Conservation (phyloP, 2,329 filamentous ascomycete species). For the Apiospora phragmitis region DNA sequence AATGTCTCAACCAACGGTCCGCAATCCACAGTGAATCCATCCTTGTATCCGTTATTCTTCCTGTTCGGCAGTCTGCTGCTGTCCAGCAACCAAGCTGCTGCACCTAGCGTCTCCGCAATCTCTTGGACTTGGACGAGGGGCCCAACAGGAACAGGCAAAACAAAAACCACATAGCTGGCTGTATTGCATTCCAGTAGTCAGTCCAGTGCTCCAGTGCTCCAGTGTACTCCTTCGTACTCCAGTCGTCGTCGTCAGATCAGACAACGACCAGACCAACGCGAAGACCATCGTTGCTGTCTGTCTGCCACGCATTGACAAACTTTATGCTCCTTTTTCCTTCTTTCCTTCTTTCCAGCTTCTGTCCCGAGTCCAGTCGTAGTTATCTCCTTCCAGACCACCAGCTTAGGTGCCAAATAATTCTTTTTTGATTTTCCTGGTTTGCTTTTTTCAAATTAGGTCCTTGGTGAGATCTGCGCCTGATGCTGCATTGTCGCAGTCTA, state of each 20-base stretch:
- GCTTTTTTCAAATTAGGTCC: neutral
- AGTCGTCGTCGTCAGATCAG: neutral
- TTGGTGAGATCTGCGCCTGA: neutral
- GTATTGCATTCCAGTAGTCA: too few relatives aligned
- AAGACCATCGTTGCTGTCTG: conserved; percentile 1
- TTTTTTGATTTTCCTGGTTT: neutral
- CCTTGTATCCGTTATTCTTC: conserved; percentile 3
- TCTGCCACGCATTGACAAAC: neutral
- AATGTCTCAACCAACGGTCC: neutral
- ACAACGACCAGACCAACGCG: neutral
- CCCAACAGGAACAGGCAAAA: neutral
- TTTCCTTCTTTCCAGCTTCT: neutral
- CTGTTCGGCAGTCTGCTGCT: neutral
- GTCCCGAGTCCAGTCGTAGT: neutral
- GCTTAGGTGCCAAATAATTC: neutral
- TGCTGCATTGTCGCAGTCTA: neutral
- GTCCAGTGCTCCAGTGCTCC: too few relatives aligned
- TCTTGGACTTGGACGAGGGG: conserved; percentile 1
- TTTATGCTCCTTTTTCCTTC: neutral
- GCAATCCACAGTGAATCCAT: conserved; percentile 3
- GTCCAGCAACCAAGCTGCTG: too few relatives aligned
- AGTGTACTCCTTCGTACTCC: neutral
- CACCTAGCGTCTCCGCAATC: neutral
- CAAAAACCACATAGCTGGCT: neutral
- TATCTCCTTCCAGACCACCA: neutral